Evolutionary conservation across 1,284 basidiomycete species (phyloP), one percentile per base, ranked within the genome.

Genomic region (Ustilago tritici): DNA sequence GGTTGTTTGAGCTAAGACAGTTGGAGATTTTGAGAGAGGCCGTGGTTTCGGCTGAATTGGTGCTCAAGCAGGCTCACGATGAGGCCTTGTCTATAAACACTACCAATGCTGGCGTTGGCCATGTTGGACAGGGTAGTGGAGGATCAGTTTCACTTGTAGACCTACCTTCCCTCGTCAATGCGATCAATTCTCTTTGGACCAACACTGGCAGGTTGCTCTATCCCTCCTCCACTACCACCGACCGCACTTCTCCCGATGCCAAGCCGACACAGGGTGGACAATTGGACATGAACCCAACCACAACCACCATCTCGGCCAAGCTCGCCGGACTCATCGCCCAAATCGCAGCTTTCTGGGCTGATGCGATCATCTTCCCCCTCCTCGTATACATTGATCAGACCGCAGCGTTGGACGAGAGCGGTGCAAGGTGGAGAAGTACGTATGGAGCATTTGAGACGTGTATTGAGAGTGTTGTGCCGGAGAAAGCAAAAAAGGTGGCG

Each of bases 141-240:
- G 19, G 43, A 1, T 40, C 53, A 11, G 55, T 55, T 3, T 58
- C 69, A 11, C 32, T 78, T 0, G 67, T 79, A 23, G 68, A 73
- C n/a, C 60, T 76, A 0, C 67, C 69, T 3, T 67, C 68, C 23
- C 64, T 79, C 2, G 70, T 76, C 36, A 55, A 56, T 0, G 77
- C 77, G 7, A 71, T 79, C 65, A 79, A 79, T 32, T 72, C 73
- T 57, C 58, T 79, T 31, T 79, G 77, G 77, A 67, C 65, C 38
- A 72, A 65, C 46, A 79, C 77, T 1, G 74, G 73, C 7, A 43
- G 73, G 3, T 19, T 79, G 12, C 59, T 79, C 49, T 72, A 70
- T 28, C 73, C 77, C 1, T 62, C 75, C 23, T 28, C 65, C 7
- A 36, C 35, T 11, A 11, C 56, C 19, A 36, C 60, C 12, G 40